Conservation (phyloP, 192 early-diverging fungal genomes). For the Backusella mclennaniae region DNA sequence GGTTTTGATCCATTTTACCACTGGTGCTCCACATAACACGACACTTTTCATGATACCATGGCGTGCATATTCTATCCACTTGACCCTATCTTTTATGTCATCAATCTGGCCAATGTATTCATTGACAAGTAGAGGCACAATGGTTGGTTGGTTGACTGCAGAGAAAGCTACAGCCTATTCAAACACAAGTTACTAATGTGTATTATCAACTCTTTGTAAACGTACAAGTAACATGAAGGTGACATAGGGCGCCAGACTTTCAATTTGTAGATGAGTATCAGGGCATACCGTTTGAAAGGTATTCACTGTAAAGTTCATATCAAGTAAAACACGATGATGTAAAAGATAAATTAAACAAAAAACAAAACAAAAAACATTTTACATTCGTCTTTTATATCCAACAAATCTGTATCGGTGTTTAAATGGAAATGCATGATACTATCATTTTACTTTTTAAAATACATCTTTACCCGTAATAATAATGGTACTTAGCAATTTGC, state of each 20-base stretch:
- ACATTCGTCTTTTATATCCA: neutral
- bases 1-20: neutral
- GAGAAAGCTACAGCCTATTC: neutral
- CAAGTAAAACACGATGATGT: neutral
- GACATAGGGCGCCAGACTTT: neutral
- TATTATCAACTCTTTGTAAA: neutral
- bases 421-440: neutral
- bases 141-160: neutral
- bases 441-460: neutral
- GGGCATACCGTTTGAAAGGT: neutral
- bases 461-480: too few species aligned
- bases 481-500: too few species aligned
- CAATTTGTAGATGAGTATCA: neutral
- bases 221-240: neutral
- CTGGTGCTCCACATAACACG: slow-evolving; percentile 15
- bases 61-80: slow-evolving; percentile 14
- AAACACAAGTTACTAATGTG: neutral
- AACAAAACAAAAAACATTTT: neutral
- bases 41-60: slow-evolving; percentile 11
- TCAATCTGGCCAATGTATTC: neutral
- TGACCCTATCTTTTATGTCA: neutral
- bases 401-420: neutral
- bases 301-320: neutral
- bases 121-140: neutral
- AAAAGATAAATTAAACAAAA: neutral